Conservation (phyloP, 2,329 filamentous ascomycete genomes). For the Diaporthe sp. region DNA sequence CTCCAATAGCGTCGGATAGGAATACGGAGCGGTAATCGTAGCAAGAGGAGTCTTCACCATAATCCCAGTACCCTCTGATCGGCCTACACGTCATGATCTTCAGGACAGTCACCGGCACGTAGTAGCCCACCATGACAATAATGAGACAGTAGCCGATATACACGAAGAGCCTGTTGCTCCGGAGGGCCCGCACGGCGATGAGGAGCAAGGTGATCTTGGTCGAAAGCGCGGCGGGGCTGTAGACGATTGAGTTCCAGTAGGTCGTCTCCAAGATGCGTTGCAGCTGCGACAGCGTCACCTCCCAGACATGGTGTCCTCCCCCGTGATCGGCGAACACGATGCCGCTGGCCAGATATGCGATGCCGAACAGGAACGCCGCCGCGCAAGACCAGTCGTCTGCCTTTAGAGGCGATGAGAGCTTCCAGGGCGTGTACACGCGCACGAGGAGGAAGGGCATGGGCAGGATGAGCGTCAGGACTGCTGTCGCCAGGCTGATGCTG, state of each 20-base stretch:
- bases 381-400: conserved; percentile 6
- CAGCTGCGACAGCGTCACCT: background rate
- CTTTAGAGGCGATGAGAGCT: background rate
- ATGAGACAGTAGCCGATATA: background rate
- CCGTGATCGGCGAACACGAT: conserved; percentile 2
- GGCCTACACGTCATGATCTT: conserved; percentile 15
- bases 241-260: background rate
- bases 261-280: background rate
- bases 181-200: background rate
- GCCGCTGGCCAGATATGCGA: conserved; percentile 1
- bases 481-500: background rate
- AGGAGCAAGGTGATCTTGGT: background rate
- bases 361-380: background rate
- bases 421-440: background rate
- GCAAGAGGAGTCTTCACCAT: background rate
- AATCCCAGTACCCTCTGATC: background rate
- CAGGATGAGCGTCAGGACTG: background rate
- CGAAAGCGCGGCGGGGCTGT: background rate
- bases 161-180: background rate
- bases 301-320: background rate
- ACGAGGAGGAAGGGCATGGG: background rate
- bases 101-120: background rate
- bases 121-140: conserved; percentile 9
- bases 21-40: background rate
- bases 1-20: background rate